Evolutionary conservation across 2,329 filamentous ascomycete genomes (phyloP), one percentile per base, ranked within the genome.

Genomic region (Colletotrichum tanaceti): DNA sequence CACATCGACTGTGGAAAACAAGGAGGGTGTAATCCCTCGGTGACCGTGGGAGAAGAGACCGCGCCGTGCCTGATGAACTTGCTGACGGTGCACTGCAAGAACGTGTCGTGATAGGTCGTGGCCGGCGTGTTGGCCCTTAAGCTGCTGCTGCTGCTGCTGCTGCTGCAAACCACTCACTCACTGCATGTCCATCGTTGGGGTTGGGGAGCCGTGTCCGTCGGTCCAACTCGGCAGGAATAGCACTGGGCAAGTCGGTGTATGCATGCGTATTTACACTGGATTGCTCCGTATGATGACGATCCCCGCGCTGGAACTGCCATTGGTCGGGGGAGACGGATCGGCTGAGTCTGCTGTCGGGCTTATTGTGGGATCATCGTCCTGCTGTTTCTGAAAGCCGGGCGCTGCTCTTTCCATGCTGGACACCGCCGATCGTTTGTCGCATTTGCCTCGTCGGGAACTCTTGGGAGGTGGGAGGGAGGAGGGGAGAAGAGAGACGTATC

Each of bases 291-390:
- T 58, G 50, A 49, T 68, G 67, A 63, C 63, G 67, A 68, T 70
- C 63, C 46, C 44, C 32, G 35, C 52, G 18, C 39, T 39, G 52
- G 22, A 35, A 47, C 58, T 54, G 53, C 24, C 54, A 52, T 55
- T 65, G 65, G 65, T 35, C 43, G 50, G 28, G n/a, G 46, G 28
- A 20, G 32, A 14, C 18, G 28, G 52, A 68, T 58, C 63, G 67
- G 63, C 50, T 63, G 57, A 54, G 66, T 58, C 62, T 63, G 66
- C 28, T 32, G 57, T 50, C 24, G 49, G 16, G 11, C 63, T 63
- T 67, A 67, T 63, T 69, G 47, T 67, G 63, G 63, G 67, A 67
- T 67, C 63, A 46, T 61, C 67, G 38, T 28, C 43, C 35, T 68
- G 54, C 20, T 65, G 39, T 41, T 46, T 35, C 18, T 53, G 54